Base-by-base conservation (phyloP, 352 stramenopile species). In the Phytophthora cryptogea region DNA sequence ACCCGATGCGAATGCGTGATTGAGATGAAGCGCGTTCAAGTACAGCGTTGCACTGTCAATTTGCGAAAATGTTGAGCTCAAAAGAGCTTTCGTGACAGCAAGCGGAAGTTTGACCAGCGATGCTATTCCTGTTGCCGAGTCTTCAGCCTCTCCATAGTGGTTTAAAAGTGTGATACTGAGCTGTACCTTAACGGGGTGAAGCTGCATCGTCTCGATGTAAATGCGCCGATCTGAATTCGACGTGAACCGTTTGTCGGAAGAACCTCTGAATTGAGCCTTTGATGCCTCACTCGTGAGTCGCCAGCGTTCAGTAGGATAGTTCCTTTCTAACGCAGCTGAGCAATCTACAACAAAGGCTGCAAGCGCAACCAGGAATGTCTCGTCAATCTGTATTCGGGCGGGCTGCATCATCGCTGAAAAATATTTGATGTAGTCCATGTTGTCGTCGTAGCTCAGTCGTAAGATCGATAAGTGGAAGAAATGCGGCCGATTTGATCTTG, bases 371-470 rank as follows among this genome's bases (percentile, higher is more conserved):
- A 73, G 59, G 39, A 73, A 75, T 16, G 61, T 49, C 42, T 80
- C 62, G 39, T 70, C 61, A 26, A 73, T 74, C 40, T 74, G 63
- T 26, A 78, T 48, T 37, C 66, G 53, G 9, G 55, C 58, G 2
- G 86, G 86, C 41, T 92, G 86, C 52, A 95, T 63, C 79, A 95
- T 91, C 0, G 78, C 77, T 0, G 86, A 92, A 13, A 95, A 74
- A 41, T 95, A 95, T 55, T 94, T 92, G 57, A 94, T 87, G 44
- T 94, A 96, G 56, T 96, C 86, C 33, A 95, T 86, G 30, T 90
- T 85, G 11, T 88, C 80, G 10, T 86, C 83, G 32, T 94, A 94
- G 50, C 77, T 82, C 0, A 94, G 63, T n/a, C 83, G 74, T 13
- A 94, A 69, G 7, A 92, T 56, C 4, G 87, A 96, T 7, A 94